Evolutionary conservation across 2,329 filamentous ascomycete species (phyloP), one percentile per base, ranked within the genome.

Genomic region (Hawksworthiomyces lignivorus): DNA sequence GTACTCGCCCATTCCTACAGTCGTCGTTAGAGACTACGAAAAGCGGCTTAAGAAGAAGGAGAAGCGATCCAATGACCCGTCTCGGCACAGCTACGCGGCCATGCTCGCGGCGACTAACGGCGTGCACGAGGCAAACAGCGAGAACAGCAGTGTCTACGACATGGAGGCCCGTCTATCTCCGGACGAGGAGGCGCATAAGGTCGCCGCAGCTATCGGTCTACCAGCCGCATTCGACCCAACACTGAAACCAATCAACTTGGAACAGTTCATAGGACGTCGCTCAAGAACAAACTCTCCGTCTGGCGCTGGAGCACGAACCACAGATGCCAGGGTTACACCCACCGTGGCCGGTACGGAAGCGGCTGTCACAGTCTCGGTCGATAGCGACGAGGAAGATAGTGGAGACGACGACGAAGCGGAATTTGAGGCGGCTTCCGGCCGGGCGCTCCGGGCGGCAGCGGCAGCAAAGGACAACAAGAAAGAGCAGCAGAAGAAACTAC

Each of bases 1-100:
- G 58, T 89, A 94, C 59, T 94, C 86, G 2, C 88, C 89, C 0
- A 86, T 96, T 2, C 89, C 89, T 1, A 89, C 95, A 7, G 89
- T 95, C 22, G 89, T 96, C 24, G 89, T 95, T 9, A 78, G 89
- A 4, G 88, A 89, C 27, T 84, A 83, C 24, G 84, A 85, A 47
- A 94, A 94, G 65, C 82, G 89, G 17, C 77, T 86, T 56, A 92
- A 92, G 64, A 94, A 94, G 67, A 94, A 92, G 63, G 74, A 76
- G 45, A 95, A 95, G 67, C 80, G 89, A 22, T 75, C 80, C 38
- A 80, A 84, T 41, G 87, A 95, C 53, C 81, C 86, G 6, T 72
- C 69, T 14, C 76, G 88, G 26, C 80, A 84, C 51, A 84, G 80
- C 33, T 95, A 95, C 58, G 71, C 81, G 39, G 75, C 82, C 40